Percentiles rank a stretch among this genome's conserved stretches.
These are phyloP conservation scores for Fistulifera solaris DNA, from an alignment of 108 stramenopile genomes.

Conservation along the genomic window DNA sequence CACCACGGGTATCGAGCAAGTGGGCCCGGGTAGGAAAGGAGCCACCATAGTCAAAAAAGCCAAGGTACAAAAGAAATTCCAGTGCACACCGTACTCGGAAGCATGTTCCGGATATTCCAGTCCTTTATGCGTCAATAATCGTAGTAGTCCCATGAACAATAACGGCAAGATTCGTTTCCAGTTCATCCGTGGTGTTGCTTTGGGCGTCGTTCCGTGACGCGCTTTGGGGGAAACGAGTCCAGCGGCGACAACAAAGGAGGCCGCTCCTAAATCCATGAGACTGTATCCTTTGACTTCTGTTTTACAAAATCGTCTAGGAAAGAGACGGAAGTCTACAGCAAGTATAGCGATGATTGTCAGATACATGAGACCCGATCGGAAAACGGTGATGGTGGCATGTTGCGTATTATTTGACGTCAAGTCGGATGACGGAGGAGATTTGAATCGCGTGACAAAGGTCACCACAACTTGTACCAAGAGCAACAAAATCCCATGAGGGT, in stretches of 20 bases:
- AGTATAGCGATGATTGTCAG: slow-evolving; percentile 87
- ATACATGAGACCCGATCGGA: slow-evolving; percentile 56
- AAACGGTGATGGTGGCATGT: slow-evolving; percentile 33
- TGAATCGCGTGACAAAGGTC: slow-evolving; percentile 3
- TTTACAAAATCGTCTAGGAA: slow-evolving; percentile 91
- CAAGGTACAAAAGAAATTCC: slow-evolving; percentile 98
- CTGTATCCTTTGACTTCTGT: slow-evolving; percentile 86
- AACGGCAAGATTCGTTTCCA: slow-evolving; percentile 47
- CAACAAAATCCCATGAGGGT: slow-evolving; percentile 26
- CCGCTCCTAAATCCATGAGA: slow-evolving; percentile 95
- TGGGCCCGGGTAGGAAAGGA: slow-evolving; percentile 14
- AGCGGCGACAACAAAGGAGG: slow-evolving; percentile 76
- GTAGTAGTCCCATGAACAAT: slow-evolving; percentile 52
- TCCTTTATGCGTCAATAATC: slow-evolving; percentile 63
- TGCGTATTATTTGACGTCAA: slow-evolving; percentile 3
- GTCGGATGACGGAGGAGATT: background rate
- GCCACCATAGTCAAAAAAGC: slow-evolving; percentile 25
- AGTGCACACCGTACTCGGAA: slow-evolving; percentile 96
- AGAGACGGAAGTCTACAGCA: slow-evolving; percentile 87
- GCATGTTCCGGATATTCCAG: slow-evolving; percentile 92
- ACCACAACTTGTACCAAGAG: slow-evolving; percentile 9
- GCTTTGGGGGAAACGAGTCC: slow-evolving; percentile 45
- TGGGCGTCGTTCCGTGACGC: slow-evolving; percentile 2
- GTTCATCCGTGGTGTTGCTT: background rate
- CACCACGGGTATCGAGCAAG: slow-evolving; percentile 20